Base-by-base conservation (phyloP, 2,329 filamentous ascomycete species). In the Sclerotinia trifoliorum region DNA sequence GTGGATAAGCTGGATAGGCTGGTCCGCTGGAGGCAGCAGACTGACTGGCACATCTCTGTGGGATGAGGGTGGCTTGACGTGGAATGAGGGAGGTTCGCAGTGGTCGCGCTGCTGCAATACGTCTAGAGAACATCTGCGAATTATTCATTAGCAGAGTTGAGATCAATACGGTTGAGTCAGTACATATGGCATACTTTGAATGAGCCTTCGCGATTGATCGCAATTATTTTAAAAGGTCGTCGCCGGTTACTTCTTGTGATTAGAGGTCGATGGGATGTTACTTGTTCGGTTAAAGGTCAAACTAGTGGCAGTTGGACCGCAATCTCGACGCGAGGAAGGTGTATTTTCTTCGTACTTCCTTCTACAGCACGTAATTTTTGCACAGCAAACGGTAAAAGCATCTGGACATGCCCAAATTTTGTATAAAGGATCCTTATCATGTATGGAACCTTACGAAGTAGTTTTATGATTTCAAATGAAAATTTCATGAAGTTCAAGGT, bases 111-210 rank as follows among this genome's bases (percentile, higher is more conserved):
- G 84, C 84, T 75, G 80, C 82, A 79, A 89, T 80, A 81, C 84
- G 84, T 80, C 83, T 83, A 73, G 83, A 81, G 78, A 89, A 82
- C 87, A 89, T 89, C 86, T 89, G 54, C 39, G 13, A 58, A 26
- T 46, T 54, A 42, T 69, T 73, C 6, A 46, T 67, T n/a, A 63
- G 48, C 5, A 62, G 46, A 2, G 19, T 17, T 13, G n/a, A 54
- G 5, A 19, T 26, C 26, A 3, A 42, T 21, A 39, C 2, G 5
- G 7, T 35, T n/a, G 13, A 19, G 26, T 19, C 4, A 7, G 46
- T 2, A 19, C 24, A 54, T 55, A 39, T 44, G 42, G 29, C 44
- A 44, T 63, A 63, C 65, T 57, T 67, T 67, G 65, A 55, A 42
- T 67, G 65, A 63, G 56, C 56, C 46, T 62, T 48, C 56, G 46